A percentile compares a stretch with the other conserved stretches of the same genome.
Evolutionary conservation across 345 rosid species (phyloP).

Genomic region (Citrus maxima): DNA sequence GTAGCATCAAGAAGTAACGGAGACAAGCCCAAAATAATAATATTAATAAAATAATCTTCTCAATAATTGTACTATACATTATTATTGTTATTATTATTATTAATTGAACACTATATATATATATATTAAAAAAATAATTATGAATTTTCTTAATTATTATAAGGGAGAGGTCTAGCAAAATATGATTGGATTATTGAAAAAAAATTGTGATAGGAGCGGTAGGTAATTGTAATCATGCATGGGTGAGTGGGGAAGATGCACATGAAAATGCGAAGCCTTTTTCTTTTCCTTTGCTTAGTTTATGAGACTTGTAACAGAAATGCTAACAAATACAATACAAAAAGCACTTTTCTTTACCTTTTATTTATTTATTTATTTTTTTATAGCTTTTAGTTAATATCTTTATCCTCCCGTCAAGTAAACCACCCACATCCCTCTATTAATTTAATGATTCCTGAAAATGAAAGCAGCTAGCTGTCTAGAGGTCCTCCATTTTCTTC

Average conservation of each 20-base stretch:
- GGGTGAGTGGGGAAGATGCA: slow-evolving; percentile 5
- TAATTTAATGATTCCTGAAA: slow-evolving; percentile 8
- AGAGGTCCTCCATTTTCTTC: not conserved
- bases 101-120: not conserved
- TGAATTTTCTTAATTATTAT: not conserved
- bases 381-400: not conserved
- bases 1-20: not conserved
- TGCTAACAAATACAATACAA: not conserved
- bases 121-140: not conserved
- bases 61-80: too few relatives aligned
- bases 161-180: not conserved
- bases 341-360: not conserved
- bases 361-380: not conserved
- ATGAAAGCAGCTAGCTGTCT: slow-evolving; percentile 17
- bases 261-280: not conserved
- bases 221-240: slow-evolving; percentile 29
- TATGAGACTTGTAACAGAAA: not conserved
- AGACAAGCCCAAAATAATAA: not conserved
- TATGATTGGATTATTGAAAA: not conserved
- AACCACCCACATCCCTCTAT: not conserved
- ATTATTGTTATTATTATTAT: not conserved
- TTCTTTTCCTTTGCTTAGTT: not conserved
- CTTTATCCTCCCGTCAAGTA: slow-evolving; percentile 31
- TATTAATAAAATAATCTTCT: too few relatives aligned
- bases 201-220: not conserved